Evolutionary conservation across 208 protist species (phyloP).

Genomic region (Crithidia bombi): DNA sequence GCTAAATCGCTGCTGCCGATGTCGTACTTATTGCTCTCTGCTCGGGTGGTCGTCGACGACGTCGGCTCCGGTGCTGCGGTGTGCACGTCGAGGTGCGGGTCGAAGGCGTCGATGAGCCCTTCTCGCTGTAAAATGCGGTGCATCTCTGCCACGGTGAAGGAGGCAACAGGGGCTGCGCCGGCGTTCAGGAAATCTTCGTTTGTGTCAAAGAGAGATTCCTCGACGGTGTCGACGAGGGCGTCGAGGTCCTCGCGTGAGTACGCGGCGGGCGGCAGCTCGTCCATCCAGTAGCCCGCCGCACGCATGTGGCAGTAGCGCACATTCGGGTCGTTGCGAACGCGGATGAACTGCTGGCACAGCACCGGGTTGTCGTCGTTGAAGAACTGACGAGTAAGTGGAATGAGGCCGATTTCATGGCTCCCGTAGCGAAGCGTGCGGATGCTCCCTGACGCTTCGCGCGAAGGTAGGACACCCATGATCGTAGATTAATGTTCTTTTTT

Average conservation of each 20-base stretch:
- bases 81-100: conserved; percentile 14
- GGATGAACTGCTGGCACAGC: conserved; percentile 64
- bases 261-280: conserved; percentile 44
- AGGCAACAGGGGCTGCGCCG: conserved; percentile 17
- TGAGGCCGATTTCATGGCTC: conserved; percentile 71
- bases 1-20: neutral
- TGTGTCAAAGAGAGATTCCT: conserved; percentile 57
- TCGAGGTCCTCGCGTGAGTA: conserved; percentile 66
- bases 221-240: conserved; percentile 47
- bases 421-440: conserved; percentile 77
- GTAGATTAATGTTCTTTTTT: neutral
- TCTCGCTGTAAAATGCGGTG: conserved; percentile 23
- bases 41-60: neutral
- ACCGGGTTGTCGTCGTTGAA: conserved; percentile 43
- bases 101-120: conserved; percentile 18
- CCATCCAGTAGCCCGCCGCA: conserved; percentile 40
- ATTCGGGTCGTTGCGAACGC: conserved; percentile 74
- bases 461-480: conserved; percentile 61
- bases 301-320: conserved; percentile 74
- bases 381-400: conserved; percentile 57
- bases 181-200: conserved; percentile 52
- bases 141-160: conserved; percentile 23
- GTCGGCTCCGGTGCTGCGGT: neutral
- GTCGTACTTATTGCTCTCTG: neutral
- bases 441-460: conserved; percentile 44